A percentile compares a stretch with the other conserved stretches of the same genome.
Conservation (phyloP, 345 rosid species). For the Psidium friedrichsthalianum region DNA sequence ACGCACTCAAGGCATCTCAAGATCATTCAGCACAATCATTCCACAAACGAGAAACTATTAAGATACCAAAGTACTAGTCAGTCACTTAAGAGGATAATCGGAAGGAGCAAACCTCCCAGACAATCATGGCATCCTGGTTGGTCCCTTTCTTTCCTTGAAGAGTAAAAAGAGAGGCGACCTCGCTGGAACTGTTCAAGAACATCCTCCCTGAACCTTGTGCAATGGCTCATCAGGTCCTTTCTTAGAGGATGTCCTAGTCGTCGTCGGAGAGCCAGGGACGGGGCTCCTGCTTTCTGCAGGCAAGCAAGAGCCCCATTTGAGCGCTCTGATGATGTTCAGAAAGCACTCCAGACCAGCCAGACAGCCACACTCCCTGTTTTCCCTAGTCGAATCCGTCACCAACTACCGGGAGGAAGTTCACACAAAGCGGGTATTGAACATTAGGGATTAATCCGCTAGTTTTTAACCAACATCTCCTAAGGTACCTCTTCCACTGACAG, state of each 20-base stretch:
- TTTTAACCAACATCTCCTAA: background rate
- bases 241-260: slow-evolving; percentile 62
- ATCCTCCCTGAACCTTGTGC: slow-evolving; percentile 66
- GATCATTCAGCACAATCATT: background rate
- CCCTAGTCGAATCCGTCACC: slow-evolving; percentile 55
- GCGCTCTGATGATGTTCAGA: slow-evolving; percentile 92
- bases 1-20: background rate
- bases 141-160: slow-evolving; percentile 98
- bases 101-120: slow-evolving; percentile 80
- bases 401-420: background rate
- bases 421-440: background rate
- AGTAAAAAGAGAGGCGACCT: slow-evolving; percentile 71
- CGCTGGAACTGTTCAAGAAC: slow-evolving; percentile 77
- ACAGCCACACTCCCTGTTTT: slow-evolving; percentile 41
- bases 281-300: slow-evolving; percentile 92
- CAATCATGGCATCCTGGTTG: slow-evolving; percentile 98
- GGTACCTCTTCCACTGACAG: background rate
- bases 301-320: slow-evolving; percentile 99
- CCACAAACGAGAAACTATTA: background rate
- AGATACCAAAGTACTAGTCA: background rate
- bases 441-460: background rate
- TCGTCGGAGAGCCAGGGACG: slow-evolving; percentile 70
- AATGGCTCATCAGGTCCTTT: slow-evolving; percentile 54
- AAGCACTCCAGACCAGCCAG: slow-evolving; percentile 95
- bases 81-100: background rate